These are phyloP conservation scores for Pichia phayaonensis DNA, from an alignment of 805 yeast species.

Conservation along the genomic window DNA sequence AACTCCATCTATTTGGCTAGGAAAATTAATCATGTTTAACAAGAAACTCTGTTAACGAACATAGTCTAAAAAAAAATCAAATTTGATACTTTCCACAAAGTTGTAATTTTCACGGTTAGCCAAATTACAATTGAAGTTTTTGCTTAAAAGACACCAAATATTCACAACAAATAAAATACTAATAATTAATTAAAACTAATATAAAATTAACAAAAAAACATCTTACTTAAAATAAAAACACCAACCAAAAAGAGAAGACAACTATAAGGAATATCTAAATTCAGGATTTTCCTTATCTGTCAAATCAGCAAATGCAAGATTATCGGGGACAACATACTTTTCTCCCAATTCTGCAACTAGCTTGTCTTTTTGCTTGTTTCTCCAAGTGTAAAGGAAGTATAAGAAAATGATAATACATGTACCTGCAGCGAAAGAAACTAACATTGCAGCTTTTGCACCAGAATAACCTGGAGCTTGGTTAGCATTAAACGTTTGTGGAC, in stretches of 20 bases:
- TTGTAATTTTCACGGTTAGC: too few species aligned
- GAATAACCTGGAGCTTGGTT: constrained; percentile 33
- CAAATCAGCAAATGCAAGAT: constrained; percentile 13
- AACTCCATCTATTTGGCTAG: too few species aligned
- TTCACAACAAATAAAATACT: background rate
- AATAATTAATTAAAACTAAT: background rate
- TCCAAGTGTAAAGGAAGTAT: constrained; percentile 4
- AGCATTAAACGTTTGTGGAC: constrained; percentile 44
- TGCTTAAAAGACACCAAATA: too few species aligned
- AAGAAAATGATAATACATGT: constrained; percentile 1
- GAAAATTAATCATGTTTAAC: too few species aligned
- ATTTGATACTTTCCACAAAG: too few species aligned
- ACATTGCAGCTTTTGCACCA: constrained; percentile 14
- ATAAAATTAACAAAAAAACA: too few species aligned
- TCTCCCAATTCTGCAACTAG: constrained; percentile 9
- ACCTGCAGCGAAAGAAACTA: constrained; percentile 11
- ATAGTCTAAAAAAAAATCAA: too few species aligned
- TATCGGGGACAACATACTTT: constrained; percentile 7
- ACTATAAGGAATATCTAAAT: constrained; percentile 7
- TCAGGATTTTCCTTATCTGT: constrained; percentile 13
- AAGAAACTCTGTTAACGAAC: too few species aligned
- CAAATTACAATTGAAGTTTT: too few species aligned
- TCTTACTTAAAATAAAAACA: too few species aligned
- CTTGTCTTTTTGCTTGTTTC: constrained; percentile 7
- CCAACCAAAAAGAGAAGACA: too few species aligned